A percentile compares a stretch with the other conserved stretches of the same genome.
Conservation (phyloP, 2,329 filamentous ascomycete genomes). For the Ascochyta clinopodiicola region DNA sequence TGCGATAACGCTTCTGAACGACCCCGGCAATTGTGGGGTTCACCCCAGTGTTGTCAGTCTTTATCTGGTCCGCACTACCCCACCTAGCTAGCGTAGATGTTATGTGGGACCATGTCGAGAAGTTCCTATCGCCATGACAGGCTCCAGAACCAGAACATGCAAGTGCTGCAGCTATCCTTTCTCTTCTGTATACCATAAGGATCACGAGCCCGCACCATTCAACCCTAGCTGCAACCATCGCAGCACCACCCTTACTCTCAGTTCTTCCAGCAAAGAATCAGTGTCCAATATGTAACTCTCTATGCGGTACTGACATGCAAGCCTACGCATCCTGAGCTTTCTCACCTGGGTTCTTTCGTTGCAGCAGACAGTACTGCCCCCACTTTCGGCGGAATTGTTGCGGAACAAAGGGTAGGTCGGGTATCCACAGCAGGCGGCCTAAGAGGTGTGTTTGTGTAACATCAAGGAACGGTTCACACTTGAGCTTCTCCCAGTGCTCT, state of each 20-base stretch:
- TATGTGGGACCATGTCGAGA: constrained; percentile 12
- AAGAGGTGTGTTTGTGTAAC: constrained; percentile 74
- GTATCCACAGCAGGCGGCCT: constrained; percentile 82
- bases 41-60: constrained; percentile 22
- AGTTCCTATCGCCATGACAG: constrained; percentile 12
- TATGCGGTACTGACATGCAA: background rate
- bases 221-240: background rate
- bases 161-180: constrained; percentile 8
- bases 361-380: constrained; percentile 87
- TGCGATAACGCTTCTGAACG: constrained; percentile 20
- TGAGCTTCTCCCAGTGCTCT: constrained; percentile 77
- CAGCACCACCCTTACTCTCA: background rate
- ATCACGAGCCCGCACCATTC: background rate
- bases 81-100: constrained; percentile 23
- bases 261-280: constrained; percentile 4
- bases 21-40: constrained; percentile 24
- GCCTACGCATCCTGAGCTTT: background rate
- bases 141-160: constrained; percentile 1
- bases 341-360: constrained; percentile 49
- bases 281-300: background rate
- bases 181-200: background rate
- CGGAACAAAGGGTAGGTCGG: constrained; percentile 73
- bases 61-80: constrained; percentile 27
- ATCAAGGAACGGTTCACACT: constrained; percentile 83
- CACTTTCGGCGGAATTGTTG: constrained; percentile 74